Conservation (phyloP, 345 rosid genomes). For the Clarkia xantiana region DNA sequence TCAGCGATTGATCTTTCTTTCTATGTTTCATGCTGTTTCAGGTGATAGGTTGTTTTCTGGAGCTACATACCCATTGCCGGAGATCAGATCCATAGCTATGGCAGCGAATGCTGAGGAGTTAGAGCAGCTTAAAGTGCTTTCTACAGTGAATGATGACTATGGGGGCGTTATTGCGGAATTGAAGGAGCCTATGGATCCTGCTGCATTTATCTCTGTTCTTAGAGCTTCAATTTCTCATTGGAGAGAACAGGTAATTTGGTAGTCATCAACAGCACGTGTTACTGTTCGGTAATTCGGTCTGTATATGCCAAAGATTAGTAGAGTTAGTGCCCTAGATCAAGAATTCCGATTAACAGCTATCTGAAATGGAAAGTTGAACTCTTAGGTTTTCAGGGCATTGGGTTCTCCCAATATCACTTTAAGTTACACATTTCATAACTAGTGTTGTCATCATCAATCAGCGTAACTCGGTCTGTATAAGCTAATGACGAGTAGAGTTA, state of each 20-base stretch:
- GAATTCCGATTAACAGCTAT: background rate
- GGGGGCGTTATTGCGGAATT: slow-evolving; percentile 65
- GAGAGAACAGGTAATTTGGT: slow-evolving; percentile 59
- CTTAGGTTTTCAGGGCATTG: too few relatives aligned
- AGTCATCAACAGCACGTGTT: background rate
- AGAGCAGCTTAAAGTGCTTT: slow-evolving; percentile 17
- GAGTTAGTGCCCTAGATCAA: background rate
- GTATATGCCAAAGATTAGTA: background rate
- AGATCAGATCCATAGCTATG: slow-evolving; percentile 2
- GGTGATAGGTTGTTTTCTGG: background rate
- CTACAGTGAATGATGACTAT: slow-evolving; percentile 41
- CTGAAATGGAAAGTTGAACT: too few relatives aligned
- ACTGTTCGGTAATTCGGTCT: background rate
- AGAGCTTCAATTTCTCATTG: slow-evolving; percentile 43
- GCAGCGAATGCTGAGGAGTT: background rate
- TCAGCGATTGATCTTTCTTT: too few relatives aligned
- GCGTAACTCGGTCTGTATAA: background rate
- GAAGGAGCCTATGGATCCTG: slow-evolving; percentile 39
- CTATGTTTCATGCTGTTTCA: background rate
- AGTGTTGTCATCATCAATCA: too few relatives aligned
- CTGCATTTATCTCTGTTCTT: slow-evolving; percentile 38
- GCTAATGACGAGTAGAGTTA: background rate
- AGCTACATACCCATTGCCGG: background rate
- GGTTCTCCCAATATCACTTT: too few relatives aligned
- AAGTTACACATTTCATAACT: too few relatives aligned